phyloP scores from a whole-genome alignment of 2,329 filamentous ascomycete species.

The Exophiala mesophila region DNA sequence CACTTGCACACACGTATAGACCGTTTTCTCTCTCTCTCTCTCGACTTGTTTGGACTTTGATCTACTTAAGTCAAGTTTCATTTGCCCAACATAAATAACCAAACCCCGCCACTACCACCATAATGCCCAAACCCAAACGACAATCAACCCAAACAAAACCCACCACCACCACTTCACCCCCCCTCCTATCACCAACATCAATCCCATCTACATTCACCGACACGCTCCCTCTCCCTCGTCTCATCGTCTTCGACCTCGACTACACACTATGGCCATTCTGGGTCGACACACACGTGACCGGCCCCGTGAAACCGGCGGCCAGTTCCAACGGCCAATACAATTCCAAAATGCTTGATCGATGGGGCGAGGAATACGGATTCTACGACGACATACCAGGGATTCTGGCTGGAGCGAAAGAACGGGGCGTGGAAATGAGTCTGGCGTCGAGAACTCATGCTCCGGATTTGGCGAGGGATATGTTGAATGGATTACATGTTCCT shows the following conservation, averaged over 20 bases:
- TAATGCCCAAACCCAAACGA: constrained; percentile 6
- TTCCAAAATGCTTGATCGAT: constrained; percentile 31
- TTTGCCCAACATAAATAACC: no score
- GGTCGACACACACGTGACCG: constrained; percentile 86
- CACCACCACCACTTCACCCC: no score
- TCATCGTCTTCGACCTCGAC: constrained; percentile 92
- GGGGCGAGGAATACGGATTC: constrained; percentile 65
- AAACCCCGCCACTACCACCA: background rate
- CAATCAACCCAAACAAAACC: constrained; percentile 4
- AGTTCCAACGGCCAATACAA: constrained; percentile 10
- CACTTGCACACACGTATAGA: no score
- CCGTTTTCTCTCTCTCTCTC: no score
- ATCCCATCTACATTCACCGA: constrained; percentile 53
- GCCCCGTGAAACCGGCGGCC: constrained; percentile 63
- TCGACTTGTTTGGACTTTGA: no score
- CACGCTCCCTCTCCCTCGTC: constrained; percentile 67
- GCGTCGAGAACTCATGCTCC: constrained; percentile 79
- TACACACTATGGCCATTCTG: constrained; percentile 99
- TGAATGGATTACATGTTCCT: constrained; percentile 65
- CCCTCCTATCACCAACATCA: no score
- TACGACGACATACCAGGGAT: constrained; percentile 66
- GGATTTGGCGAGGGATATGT: constrained; percentile 72
- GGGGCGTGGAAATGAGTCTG: constrained; percentile 58
- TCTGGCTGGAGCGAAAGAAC: constrained; percentile 56
- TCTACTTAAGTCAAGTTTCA: no score